Evolutionary conservation across 345 rosid species (phyloP).

Genomic region (Salix suchowensis): DNA sequence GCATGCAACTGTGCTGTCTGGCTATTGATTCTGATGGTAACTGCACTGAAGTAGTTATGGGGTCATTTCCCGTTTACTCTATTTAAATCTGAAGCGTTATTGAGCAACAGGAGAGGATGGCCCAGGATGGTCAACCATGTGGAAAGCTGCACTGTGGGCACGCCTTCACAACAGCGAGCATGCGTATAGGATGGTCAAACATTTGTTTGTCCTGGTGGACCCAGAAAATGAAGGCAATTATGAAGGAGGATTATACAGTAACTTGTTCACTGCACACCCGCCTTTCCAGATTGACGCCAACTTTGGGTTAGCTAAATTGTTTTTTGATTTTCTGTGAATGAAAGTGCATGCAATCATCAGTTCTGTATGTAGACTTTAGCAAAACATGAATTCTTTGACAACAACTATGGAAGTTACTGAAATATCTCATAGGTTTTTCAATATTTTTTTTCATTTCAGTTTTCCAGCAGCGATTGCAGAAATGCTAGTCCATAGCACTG

Average conservation of each 20-base stretch:
- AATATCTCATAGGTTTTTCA: not conserved
- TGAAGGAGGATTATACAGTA: slow-evolving; percentile 79
- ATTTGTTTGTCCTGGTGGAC: slow-evolving; percentile 67
- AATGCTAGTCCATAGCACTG: slow-evolving; percentile 84
- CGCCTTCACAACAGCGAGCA: slow-evolving; percentile 65
- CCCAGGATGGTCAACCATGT: slow-evolving; percentile 91
- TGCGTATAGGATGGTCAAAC: slow-evolving; percentile 71
- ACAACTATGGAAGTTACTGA: not conserved
- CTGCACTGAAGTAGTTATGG: not conserved
- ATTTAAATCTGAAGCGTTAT: not conserved
- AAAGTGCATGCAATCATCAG: not conserved
- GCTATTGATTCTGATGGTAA: not conserved
- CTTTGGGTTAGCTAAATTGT: slow-evolving; percentile 59
- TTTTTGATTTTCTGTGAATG: not conserved
- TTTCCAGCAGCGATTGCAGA: slow-evolving; percentile 74
- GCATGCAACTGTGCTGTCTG: not conserved
- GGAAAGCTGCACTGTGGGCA: slow-evolving; percentile 93
- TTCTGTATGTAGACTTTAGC: not conserved
- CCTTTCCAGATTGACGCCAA: slow-evolving; percentile 99
- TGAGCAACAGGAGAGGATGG: slow-evolving; percentile 76
- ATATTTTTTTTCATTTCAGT: slow-evolving; percentile 25
- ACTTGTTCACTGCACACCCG: slow-evolving; percentile 90
- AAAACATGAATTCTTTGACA: not conserved
- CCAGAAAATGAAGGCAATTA: slow-evolving; percentile 54
- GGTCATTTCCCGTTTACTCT: not conserved